Conservation (phyloP, 139 green algal genomes). For the Zygnema circumcarinatum region DNA sequence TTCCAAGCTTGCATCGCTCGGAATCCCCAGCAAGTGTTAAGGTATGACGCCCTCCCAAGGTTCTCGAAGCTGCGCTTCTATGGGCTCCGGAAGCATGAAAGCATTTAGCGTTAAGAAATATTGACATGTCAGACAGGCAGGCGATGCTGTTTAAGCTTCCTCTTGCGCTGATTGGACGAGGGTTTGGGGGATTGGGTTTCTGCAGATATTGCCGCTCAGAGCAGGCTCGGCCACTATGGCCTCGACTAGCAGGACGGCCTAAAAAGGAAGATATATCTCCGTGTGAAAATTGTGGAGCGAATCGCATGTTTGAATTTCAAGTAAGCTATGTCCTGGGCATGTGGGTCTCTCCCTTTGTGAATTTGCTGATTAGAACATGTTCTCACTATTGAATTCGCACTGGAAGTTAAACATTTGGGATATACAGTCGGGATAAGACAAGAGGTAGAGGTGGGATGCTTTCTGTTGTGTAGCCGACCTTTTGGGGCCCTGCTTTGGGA, state of each 20-base stretch:
- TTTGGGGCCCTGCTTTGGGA: background rate
- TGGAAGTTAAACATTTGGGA: too few relatives aligned
- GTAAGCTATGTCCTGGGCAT: background rate
- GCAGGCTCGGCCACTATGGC: background rate
- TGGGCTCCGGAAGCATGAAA: background rate
- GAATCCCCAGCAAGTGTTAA: background rate
- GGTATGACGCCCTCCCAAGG: background rate
- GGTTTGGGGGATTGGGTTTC: background rate
- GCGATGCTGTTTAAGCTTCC: background rate
- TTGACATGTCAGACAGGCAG: background rate
- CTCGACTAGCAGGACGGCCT: background rate
- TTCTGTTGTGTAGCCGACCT: background rate
- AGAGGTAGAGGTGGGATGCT: too few relatives aligned
- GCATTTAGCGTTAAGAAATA: background rate
- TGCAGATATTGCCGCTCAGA: constrained; percentile 17
- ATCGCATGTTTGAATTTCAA: constrained; percentile 13
- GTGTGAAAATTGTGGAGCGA: background rate
- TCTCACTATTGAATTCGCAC: too few relatives aligned
- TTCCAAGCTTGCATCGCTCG: background rate
- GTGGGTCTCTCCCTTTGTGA: background rate
- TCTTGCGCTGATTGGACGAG: background rate
- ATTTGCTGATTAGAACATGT: background rate
- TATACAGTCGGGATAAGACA: too few relatives aligned
- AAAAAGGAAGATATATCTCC: background rate
- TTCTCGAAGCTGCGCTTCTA: background rate